A percentile compares a stretch with the other conserved stretches of the same genome.
These are phyloP conservation scores for Cryptosporidium muris DNA, from an alignment of 169 alveolate species.

Conservation along the genomic window DNA sequence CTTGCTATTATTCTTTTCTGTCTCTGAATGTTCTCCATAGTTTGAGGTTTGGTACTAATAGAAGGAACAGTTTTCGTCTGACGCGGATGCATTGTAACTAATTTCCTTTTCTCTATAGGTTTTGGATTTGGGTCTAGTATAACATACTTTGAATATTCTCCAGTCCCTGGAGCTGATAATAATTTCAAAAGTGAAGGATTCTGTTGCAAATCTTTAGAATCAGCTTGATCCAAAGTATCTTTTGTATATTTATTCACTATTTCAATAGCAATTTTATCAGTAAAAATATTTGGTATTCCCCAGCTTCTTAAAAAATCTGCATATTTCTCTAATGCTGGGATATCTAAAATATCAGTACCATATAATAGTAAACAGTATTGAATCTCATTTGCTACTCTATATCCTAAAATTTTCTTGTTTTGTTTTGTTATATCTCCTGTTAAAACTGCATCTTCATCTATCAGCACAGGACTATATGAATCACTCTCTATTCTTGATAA, in stretches of 20 bases:
- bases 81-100: constrained; percentile 15
- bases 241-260: constrained; percentile 4
- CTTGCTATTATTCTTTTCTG: constrained; percentile 59
- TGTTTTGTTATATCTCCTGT: neutral
- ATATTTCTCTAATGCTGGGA: constrained; percentile 55
- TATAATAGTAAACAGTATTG: constrained; percentile 57
- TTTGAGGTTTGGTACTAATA: neutral
- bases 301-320: constrained; percentile 7
- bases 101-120: constrained; percentile 34
- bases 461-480: constrained; percentile 25
- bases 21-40: neutral
- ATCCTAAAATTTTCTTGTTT: neutral
- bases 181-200: neutral
- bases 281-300: constrained; percentile 31
- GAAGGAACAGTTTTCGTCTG: neutral
- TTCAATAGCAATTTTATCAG: constrained; percentile 23
- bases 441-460: constrained; percentile 23
- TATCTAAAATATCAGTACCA: constrained; percentile 56
- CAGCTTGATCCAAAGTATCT: neutral
- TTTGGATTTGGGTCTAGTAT: neutral
- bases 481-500: constrained; percentile 47
- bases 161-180: constrained; percentile 5
- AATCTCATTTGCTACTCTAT: constrained; percentile 56
- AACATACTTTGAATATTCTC: constrained; percentile 8
- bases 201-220: neutral